Percentiles rank a stretch among this genome's conserved stretches.
Conservation (phyloP, 805 yeast species). For the Metschnikowia henanensis region DNA sequence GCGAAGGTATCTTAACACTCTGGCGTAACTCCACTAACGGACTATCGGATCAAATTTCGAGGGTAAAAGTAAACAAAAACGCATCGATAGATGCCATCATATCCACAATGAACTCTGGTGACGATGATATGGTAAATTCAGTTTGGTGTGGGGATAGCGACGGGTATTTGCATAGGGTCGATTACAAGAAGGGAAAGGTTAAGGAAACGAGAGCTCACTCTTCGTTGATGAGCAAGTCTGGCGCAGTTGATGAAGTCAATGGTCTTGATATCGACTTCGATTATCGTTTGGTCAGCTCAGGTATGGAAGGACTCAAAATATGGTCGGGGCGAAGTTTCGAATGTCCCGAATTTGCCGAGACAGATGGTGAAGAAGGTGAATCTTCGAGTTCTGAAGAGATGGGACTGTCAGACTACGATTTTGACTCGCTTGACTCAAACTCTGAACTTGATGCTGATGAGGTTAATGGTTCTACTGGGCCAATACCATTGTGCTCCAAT, state of each 20-base stretch:
- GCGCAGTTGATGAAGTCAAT: constrained; percentile 67
- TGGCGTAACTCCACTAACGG: constrained; percentile 78
- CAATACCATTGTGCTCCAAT: neutral
- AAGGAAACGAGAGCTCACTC: constrained; percentile 69
- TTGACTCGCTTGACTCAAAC: neutral
- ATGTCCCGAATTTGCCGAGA: neutral
- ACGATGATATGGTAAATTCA: constrained; percentile 44
- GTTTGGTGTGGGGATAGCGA: constrained; percentile 82
- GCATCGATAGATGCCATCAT: constrained; percentile 74
- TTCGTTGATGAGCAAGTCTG: constrained; percentile 31
- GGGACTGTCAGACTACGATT: constrained; percentile 1
- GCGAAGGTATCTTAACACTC: constrained; percentile 83
- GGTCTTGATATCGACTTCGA: constrained; percentile 77
- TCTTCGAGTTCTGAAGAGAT: constrained; percentile 4
- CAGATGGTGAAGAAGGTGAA: constrained; percentile 3
- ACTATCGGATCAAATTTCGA: constrained; percentile 72
- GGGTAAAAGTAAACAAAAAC: constrained; percentile 67
- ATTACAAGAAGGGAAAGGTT: constrained; percentile 62
- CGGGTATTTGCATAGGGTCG: constrained; percentile 68
- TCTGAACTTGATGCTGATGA: neutral
- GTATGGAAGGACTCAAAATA: constrained; percentile 77
- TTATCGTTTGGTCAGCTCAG: constrained; percentile 77
- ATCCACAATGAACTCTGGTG: constrained; percentile 54
- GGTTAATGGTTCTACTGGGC: neutral
- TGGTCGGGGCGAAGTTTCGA: constrained; percentile 46